These are phyloP conservation scores for Boechera retrofracta DNA, from an alignment of 345 rosid species.

Conservation along the genomic window DNA sequence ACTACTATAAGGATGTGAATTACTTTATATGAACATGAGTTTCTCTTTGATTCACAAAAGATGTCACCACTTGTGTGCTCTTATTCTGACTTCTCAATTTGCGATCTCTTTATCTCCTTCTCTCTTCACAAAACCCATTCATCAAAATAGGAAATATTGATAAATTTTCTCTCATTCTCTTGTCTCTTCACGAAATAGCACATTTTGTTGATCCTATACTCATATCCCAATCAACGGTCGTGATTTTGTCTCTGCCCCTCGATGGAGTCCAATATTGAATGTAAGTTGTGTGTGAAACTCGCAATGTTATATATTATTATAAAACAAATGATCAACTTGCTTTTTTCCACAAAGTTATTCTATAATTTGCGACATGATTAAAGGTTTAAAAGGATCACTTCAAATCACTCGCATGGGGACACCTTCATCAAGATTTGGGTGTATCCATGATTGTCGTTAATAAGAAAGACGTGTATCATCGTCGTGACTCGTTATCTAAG, in stretches of 20 bases:
- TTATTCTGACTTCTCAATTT: constrained; percentile 44
- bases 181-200: constrained; percentile 43
- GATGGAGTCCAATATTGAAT: constrained; percentile 28
- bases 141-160: constrained; percentile 34
- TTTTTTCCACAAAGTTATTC: constrained; percentile 13
- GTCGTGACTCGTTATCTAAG: constrained; percentile 30
- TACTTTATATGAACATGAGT: constrained; percentile 41
- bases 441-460: constrained; percentile 42
- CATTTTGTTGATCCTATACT: constrained; percentile 36
- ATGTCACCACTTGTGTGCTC: constrained; percentile 47
- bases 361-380: constrained; percentile 26
- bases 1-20: constrained; percentile 26
- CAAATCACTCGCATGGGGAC: constrained; percentile 36
- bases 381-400: constrained; percentile 22
- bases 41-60: constrained; percentile 43
- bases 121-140: constrained; percentile 27
- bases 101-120: constrained; percentile 35
- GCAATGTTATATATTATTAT: background rate
- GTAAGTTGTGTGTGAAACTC: constrained; percentile 35
- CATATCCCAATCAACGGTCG: constrained; percentile 33
- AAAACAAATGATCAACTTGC: constrained; percentile 13
- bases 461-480: constrained; percentile 41
- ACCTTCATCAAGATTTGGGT: constrained; percentile 34
- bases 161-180: constrained; percentile 22
- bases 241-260: constrained; percentile 23